A percentile compares a stretch with the other conserved stretches of the same genome.
Conservation (phyloP, 306 rosid species). For the Sechiopsis laciniata region DNA sequence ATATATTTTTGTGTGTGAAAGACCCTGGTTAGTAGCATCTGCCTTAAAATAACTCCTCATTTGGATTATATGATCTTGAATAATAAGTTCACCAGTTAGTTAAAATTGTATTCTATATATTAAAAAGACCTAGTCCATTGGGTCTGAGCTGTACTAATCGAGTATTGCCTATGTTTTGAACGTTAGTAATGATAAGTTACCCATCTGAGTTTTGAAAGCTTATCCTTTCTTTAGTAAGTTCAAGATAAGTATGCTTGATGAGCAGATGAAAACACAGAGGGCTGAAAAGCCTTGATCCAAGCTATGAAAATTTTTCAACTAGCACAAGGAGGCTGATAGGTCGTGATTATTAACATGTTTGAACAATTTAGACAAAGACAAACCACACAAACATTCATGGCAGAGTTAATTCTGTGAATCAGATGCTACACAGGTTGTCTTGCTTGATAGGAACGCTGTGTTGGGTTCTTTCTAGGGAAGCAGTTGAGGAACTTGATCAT, state of each 20-base stretch:
- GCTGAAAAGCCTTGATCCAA: neutral
- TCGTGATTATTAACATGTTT: neutral
- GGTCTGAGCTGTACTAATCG: neutral
- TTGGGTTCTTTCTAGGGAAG: neutral
- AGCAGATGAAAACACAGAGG: neutral
- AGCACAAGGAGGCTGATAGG: neutral
- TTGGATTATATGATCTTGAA: neutral
- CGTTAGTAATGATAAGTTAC: neutral
- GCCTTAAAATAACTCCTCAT: neutral
- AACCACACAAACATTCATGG: neutral
- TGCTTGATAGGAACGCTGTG: neutral
- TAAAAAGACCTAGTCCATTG: neutral
- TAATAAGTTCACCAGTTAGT: neutral
- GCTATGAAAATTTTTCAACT: neutral
- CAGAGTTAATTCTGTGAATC: neutral
- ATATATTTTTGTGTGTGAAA: constrained; percentile 81
- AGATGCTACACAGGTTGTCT: neutral
- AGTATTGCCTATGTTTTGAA: constrained; percentile 2
- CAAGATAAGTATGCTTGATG: neutral
- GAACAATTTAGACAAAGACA: constrained; percentile 4
- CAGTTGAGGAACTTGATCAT: neutral
- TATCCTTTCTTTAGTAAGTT: neutral
- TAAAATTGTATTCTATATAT: neutral
- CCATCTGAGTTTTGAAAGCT: constrained; percentile 8
- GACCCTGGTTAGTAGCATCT: constrained; percentile 63